Base-by-base conservation (phyloP, 306 rosid genomes). In the Glycine tomentella region DNA sequence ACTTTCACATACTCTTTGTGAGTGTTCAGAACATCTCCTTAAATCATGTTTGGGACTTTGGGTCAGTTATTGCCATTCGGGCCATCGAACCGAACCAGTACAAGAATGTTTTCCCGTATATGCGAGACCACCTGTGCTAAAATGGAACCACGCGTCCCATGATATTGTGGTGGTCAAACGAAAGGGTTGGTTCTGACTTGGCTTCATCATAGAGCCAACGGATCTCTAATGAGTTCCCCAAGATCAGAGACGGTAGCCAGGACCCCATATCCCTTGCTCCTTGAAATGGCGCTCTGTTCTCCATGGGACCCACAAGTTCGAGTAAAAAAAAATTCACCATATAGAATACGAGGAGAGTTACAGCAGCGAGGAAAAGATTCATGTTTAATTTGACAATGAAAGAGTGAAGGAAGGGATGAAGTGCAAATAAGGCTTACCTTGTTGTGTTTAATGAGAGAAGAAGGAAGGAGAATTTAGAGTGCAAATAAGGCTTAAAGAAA, bases 71-170 rank as follows among this genome's bases (percentile, higher is more conserved):
- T 0, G 86, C 92, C 86, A 94, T 74, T 52, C 94, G 81, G 13
- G 98, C 90, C 0, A 42, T 81, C 6, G 90, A 58, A 86, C 98
- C 95, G 72, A 92, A 92, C 98, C 91, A 92, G 82, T 87, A 85
- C 2, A 92, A 48, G 70, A 90, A 88, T n/a, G 76, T 87, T 77
- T 87, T 90, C 77, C 98, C 97, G 69, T 90, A 88, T 88, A 74
- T 55, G 66, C 59, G 8, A 15, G 90, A 87, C 95, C 98, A 94
- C 31, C n/a, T 67, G 66, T 87, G 75, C 87, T 88, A 89, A 51
- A 85, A 89, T 11, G 98, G 94, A 66, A 75, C 53, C 73, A 74
- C 90, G 3, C 89, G 83, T 9, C 64, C 64, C 14, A 85, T 63
- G 69, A 92, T 77, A 52, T 92, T 79, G 31, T 25, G 31, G 36